Evolutionary conservation across 208 protist genomes (phyloP), one percentile per base, ranked within the genome.

Genomic region (Leishmania aethiopica): DNA sequence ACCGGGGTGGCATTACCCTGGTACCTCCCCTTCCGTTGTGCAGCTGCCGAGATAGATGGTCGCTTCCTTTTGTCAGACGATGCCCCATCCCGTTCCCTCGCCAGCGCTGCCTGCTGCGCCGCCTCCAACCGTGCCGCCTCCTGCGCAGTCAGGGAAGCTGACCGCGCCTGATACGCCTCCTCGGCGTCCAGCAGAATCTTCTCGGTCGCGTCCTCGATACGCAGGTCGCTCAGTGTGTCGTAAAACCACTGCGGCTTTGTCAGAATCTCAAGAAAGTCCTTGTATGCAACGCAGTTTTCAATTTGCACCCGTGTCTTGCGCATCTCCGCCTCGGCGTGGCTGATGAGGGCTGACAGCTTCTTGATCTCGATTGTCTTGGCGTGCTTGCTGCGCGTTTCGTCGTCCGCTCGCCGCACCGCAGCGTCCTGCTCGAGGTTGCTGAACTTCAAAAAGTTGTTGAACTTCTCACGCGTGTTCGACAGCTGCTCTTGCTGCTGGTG

Each of bases 341-440:
- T 84, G 59, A 99, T 98, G 45, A 94, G 92, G 22, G 95, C 95
- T 13, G 97, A 98, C 3, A 99, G 89, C 81, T 98, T 98, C 88
- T 99, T 99, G 71, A 99, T 99, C 78, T 99, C 97, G 25, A 96
- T 88, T 55, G 95, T 91, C 85, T 99, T 99, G 49, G 98, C 95
- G 69, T 96, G 87, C 81, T 98, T 98, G 10, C 88, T 90, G 78
- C 97, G 97, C 45, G 95, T 96, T 86, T 99, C 96, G 5, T 87
- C 78, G 76, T 99, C 97, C 1, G 97, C 97, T 45, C 95, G 93
- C 49, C 96, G 96, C 53, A 99, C 98, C 40, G 98, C 98, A 7
- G 98, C 93, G 73, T 99, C 97, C 67, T 98, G 97, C 77, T 99
- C 95, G 19, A 97, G 85, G 85, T 99, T 98, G 87, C 98, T 99